phyloP scores from a whole-genome alignment of 495 filamentous ascomycete genomes.

The Hyaloscypha hepaticicola region DNA sequence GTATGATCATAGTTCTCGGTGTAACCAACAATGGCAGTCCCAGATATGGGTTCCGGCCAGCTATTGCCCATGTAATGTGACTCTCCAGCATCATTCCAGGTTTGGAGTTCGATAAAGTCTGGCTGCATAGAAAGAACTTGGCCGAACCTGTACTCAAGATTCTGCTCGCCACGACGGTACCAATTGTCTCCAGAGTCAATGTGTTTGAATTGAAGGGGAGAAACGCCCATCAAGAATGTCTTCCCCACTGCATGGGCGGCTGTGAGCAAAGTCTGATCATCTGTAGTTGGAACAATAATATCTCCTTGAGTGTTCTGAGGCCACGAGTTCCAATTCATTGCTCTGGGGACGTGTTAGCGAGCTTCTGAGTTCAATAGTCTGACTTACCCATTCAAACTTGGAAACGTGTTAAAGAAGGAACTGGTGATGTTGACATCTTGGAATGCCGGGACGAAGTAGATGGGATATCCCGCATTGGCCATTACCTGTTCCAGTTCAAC shows the following conservation, averaged over 20 bases:
- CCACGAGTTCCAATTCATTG: slow-evolving; percentile 41
- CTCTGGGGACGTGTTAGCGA: neutral
- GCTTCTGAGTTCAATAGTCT: neutral
- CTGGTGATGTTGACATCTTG: slow-evolving; percentile 7
- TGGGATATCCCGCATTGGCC: slow-evolving; percentile 10
- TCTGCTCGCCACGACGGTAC: slow-evolving; percentile 45
- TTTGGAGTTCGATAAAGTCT: slow-evolving; percentile 37
- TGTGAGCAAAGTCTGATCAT: slow-evolving; percentile 28
- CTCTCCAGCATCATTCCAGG: slow-evolving; percentile 46
- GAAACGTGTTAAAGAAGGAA: slow-evolving; percentile 13
- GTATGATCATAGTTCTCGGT: slow-evolving; percentile 34
- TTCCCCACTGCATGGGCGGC: slow-evolving; percentile 33
- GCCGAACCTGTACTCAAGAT: slow-evolving; percentile 34
- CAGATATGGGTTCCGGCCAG: slow-evolving; percentile 30
- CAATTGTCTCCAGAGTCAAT: slow-evolving; percentile 35
- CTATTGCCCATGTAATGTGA: slow-evolving; percentile 48
- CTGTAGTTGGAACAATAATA: slow-evolving; percentile 28
- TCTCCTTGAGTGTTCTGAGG: slow-evolving; percentile 30
- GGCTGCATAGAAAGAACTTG: slow-evolving; percentile 32
- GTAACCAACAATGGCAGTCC: slow-evolving; percentile 35
- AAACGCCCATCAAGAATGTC: slow-evolving; percentile 42
- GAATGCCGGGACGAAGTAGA: slow-evolving; percentile 23
- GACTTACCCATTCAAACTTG: slow-evolving; percentile 8
- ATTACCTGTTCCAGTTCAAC: slow-evolving; percentile 17
- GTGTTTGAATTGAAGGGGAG: slow-evolving; percentile 45